These are phyloP conservation scores for Diospyros kaki DNA, from an alignment of 148 eudicot species.

Conservation along the genomic window DNA sequence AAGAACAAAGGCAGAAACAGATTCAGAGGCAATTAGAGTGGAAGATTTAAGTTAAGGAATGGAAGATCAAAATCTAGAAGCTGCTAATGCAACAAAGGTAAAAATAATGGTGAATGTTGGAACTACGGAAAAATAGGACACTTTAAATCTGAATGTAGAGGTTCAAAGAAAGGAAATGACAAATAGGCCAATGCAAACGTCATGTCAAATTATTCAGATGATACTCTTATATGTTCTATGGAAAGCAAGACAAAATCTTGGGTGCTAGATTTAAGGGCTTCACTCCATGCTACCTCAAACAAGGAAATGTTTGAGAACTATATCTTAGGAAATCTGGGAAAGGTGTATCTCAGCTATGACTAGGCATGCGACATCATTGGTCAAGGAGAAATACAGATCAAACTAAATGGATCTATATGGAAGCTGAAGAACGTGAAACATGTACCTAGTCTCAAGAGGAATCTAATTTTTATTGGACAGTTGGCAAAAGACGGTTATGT, in stretches of 20 bases:
- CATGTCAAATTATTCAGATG: not conserved
- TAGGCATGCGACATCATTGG: not conserved
- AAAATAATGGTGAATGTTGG: no score
- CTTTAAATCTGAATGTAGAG: not conserved
- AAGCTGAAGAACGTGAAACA: slow-evolving; percentile 1
- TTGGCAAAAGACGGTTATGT: not conserved
- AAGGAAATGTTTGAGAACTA: not conserved
- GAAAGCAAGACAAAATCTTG: not conserved
- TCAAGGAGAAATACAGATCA: not conserved
- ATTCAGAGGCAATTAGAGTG: no score
- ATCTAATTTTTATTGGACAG: not conserved
- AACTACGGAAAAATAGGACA: not conserved
- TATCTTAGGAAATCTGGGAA: not conserved
- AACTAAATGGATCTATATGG: not conserved
- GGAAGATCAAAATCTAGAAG: no score
- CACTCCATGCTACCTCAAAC: slow-evolving; percentile 1
- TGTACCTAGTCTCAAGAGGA: not conserved
- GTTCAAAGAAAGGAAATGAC: not conserved
- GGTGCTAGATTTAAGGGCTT: slow-evolving; percentile 1
- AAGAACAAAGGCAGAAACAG: not conserved
- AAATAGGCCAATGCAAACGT: not conserved
- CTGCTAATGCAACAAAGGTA: no score
- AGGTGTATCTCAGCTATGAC: slow-evolving; percentile 5
- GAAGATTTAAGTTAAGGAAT: no score
- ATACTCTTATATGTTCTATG: not conserved